A percentile compares a stretch with the other conserved stretches of the same genome.
phyloP scores from a whole-genome alignment of 2,329 filamentous ascomycete genomes.

The Fusarium tjaetaba region DNA sequence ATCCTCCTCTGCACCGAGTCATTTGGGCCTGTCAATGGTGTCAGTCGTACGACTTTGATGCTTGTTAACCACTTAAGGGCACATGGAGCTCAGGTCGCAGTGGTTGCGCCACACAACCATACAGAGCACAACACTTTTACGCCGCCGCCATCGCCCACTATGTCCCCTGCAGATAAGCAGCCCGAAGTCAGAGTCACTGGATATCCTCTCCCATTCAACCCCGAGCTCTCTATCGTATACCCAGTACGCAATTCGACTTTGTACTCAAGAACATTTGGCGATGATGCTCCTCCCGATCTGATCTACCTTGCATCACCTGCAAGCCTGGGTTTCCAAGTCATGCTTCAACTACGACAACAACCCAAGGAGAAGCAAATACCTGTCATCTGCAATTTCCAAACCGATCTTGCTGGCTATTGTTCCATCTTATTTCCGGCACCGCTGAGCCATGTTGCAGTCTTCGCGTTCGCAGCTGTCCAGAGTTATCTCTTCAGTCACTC shows the following conservation, averaged over 20 bases:
- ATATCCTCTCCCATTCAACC: slow-evolving; percentile 76
- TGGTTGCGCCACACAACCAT: slow-evolving; percentile 71
- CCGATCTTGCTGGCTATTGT: slow-evolving; percentile 75
- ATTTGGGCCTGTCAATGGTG: slow-evolving; percentile 78
- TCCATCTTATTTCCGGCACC: slow-evolving; percentile 74
- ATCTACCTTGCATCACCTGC: slow-evolving; percentile 77
- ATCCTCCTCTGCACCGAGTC: slow-evolving; percentile 76
- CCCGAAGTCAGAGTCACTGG: slow-evolving; percentile 69
- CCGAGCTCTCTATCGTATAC: slow-evolving; percentile 75
- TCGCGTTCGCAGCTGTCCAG: slow-evolving; percentile 70
- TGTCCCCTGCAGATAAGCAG: slow-evolving; percentile 48
- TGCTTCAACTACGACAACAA: slow-evolving; percentile 74
- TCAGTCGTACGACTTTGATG: slow-evolving; percentile 75
- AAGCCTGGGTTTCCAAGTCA: slow-evolving; percentile 75
- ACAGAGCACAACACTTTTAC: slow-evolving; percentile 65
- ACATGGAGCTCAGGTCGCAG: slow-evolving; percentile 72
- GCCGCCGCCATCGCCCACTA: slow-evolving; percentile 50
- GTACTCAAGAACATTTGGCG: slow-evolving; percentile 67
- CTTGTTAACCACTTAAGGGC: slow-evolving; percentile 72
- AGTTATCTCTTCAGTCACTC: slow-evolving; percentile 72
- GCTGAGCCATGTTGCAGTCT: slow-evolving; percentile 69
- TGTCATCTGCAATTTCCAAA: slow-evolving; percentile 76
- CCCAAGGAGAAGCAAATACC: slow-evolving; percentile 63
- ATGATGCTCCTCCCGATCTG: slow-evolving; percentile 64
- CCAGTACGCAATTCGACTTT: slow-evolving; percentile 72